Percentiles rank a stretch among this genome's conserved stretches.
phyloP scores from a whole-genome alignment of 208 protist genomes.

The Herpetomonas samuelpessoai region DNA sequence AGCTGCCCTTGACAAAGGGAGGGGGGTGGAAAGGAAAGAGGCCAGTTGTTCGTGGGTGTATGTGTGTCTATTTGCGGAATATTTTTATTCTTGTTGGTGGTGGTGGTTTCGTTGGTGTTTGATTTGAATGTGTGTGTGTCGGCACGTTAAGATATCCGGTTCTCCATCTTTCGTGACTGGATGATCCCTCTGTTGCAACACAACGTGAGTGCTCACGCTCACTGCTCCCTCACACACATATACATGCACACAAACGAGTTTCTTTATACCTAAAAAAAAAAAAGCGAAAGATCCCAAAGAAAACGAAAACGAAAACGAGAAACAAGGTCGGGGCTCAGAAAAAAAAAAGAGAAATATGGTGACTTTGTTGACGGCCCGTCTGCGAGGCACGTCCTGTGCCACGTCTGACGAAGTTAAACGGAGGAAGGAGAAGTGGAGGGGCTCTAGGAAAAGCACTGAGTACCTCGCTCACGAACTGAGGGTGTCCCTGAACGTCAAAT shows the following conservation, averaged over 20 bases:
- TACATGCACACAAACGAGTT: background rate
- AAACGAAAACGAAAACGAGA: background rate
- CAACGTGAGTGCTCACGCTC: too few species aligned
- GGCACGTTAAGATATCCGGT: background rate
- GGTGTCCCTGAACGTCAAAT: too few species aligned
- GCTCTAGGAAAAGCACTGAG: too few species aligned
- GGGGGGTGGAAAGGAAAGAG: background rate
- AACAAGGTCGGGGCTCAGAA: background rate
- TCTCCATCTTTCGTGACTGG: too few species aligned
- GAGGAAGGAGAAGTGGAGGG: too few species aligned
- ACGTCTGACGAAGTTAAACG: background rate
- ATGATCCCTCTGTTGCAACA: too few species aligned
- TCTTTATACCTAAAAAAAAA: background rate
- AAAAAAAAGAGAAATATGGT: conserved; percentile 10
- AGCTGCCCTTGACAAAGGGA: conserved; percentile 5
- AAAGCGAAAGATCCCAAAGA: background rate
- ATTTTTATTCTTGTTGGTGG: conserved; percentile 4
- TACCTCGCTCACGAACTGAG: too few species aligned
- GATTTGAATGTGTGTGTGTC: background rate
- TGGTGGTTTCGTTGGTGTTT: background rate
- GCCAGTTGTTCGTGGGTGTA: background rate
- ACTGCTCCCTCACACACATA: background rate
- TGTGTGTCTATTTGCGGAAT: background rate
- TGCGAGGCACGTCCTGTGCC: too few species aligned
- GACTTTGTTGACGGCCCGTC: background rate